A percentile compares a stretch with the other conserved stretches of the same genome.
phyloP scores from a whole-genome alignment of 139 green algal genomes.

The Chlorella sorokiniana region DNA sequence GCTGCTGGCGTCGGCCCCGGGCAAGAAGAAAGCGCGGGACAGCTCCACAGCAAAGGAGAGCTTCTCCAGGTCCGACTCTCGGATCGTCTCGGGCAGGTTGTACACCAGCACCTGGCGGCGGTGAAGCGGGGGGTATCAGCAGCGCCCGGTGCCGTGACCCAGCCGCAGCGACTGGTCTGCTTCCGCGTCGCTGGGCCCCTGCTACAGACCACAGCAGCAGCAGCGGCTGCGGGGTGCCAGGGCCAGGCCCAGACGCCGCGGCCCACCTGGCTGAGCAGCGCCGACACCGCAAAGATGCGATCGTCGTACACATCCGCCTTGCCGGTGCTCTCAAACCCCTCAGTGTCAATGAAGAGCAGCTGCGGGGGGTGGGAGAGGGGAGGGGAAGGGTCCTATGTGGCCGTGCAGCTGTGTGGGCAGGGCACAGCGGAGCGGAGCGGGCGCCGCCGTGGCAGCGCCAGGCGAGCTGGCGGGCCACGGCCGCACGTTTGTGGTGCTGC shows the following conservation, averaged over 20 bases:
- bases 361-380: conserved; percentile 8
- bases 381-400: neutral
- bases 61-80: conserved; percentile 89
- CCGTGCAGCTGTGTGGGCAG: too few species aligned
- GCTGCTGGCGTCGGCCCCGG: neutral
- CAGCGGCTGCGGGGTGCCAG: too few species aligned
- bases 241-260: neutral
- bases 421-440: too few species aligned
- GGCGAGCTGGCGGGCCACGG: neutral
- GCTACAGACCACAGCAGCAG: too few species aligned
- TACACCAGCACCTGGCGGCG: conserved; percentile 69
- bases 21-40: conserved; percentile 68
- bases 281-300: conserved; percentile 89
- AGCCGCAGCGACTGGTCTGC: too few species aligned
- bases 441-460: too few species aligned
- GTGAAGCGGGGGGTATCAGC: too few species aligned
- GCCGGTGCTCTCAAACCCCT: conserved; percentile 92
- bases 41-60: conserved; percentile 93
- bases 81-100: conserved; percentile 91
- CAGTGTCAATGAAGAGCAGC: conserved; percentile 92
- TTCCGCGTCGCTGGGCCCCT: too few species aligned
- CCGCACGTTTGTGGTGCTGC: conserved; percentile 33
- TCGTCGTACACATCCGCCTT: conserved; percentile 92
- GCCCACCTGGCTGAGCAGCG: conserved; percentile 72
- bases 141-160: too few species aligned